Conservation (phyloP, 1,284 basidiomycete genomes). For the Cryptococcus maquisensis region DNA sequence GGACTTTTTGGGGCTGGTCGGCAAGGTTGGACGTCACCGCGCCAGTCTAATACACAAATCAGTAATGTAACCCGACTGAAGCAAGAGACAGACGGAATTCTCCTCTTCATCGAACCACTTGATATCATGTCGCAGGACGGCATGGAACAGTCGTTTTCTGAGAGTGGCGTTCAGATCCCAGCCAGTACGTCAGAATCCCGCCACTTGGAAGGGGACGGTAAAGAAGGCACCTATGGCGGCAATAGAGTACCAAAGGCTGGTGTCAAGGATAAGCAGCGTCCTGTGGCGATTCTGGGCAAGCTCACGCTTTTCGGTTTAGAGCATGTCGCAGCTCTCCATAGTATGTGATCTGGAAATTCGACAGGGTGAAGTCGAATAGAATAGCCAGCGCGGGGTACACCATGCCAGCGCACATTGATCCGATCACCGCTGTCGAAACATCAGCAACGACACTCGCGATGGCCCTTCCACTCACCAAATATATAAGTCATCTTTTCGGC, state of each 20-base stretch:
- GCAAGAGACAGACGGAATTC: slow-evolving; percentile 53
- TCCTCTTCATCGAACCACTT: slow-evolving; percentile 83
- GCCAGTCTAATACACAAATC: slow-evolving; percentile 57
- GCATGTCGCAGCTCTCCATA: slow-evolving; percentile 20
- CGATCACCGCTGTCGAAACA: slow-evolving; percentile 29
- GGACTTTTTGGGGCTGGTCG: slow-evolving; percentile 88
- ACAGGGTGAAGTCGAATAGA: slow-evolving; percentile 66
- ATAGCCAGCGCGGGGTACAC: slow-evolving; percentile 84
- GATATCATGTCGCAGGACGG: slow-evolving; percentile 79
- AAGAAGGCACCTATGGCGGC: slow-evolving; percentile 67
- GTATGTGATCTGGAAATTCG: slow-evolving; percentile 57
- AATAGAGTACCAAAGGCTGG: slow-evolving; percentile 71
- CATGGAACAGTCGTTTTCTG: slow-evolving; percentile 64
- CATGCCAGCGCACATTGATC: slow-evolving; percentile 59
- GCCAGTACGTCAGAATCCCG: slow-evolving; percentile 63
- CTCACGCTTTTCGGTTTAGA: slow-evolving; percentile 45
- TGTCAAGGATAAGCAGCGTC: too few species aligned
- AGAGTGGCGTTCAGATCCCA: slow-evolving; percentile 64
- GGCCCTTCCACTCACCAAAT: slow-evolving; percentile 16
- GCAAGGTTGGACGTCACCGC: slow-evolving; percentile 73
- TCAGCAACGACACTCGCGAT: neutral
- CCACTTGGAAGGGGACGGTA: slow-evolving; percentile 63
- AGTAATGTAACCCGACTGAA: neutral
- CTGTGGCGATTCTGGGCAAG: too few species aligned
- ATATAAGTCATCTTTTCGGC: slow-evolving; percentile 43